Evolutionary conservation across 2,329 filamentous ascomycete genomes (phyloP).

Genomic region (Scytalidium sp.): DNA sequence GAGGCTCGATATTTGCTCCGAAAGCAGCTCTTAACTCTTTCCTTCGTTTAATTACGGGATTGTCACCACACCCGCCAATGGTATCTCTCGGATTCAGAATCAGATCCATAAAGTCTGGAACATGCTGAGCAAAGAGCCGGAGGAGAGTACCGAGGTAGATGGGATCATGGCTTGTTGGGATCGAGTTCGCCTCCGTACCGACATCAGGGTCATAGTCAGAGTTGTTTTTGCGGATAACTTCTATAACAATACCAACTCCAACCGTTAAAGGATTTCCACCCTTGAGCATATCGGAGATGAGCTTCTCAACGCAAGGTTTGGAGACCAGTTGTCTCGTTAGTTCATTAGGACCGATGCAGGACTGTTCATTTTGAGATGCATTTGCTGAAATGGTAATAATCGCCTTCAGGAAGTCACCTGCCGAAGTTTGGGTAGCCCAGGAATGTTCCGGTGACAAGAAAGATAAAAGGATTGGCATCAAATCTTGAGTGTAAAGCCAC

Average conservation of each 20-base stretch:
- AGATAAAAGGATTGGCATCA: conserved; percentile 82
- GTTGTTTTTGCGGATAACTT: conserved; percentile 99
- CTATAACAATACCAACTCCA: conserved; percentile 94
- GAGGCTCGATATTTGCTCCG: conserved; percentile 84
- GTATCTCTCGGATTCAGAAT: conserved; percentile 71
- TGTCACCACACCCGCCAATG: conserved; percentile 47
- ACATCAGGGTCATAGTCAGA: conserved; percentile 97
- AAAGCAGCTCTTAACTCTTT: conserved; percentile 82
- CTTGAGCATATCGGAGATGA: conserved; percentile 89
- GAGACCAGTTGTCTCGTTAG: conserved; percentile 94
- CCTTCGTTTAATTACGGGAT: conserved; percentile 60
- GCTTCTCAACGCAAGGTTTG: conserved; percentile 72
- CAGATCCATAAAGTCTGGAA: conserved; percentile 90
- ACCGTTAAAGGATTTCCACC: conserved; percentile 94
- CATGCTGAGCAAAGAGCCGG: conserved; percentile 82
- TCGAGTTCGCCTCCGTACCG: conserved; percentile 72
- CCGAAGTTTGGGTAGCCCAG: conserved; percentile 91
- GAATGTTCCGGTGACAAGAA: conserved; percentile 83
- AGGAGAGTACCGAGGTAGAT: conserved; percentile 93
- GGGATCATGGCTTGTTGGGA: conserved; percentile 82
- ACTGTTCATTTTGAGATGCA: conserved; percentile 95
- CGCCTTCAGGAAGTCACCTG: conserved; percentile 95
- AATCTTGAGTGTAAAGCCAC: conserved; percentile 89
- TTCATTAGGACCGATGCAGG: conserved; percentile 98
- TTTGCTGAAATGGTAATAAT: conserved; percentile 99